phyloP scores from a whole-genome alignment of 257 asterid genomes.

The Capsicum baccatum region DNA sequence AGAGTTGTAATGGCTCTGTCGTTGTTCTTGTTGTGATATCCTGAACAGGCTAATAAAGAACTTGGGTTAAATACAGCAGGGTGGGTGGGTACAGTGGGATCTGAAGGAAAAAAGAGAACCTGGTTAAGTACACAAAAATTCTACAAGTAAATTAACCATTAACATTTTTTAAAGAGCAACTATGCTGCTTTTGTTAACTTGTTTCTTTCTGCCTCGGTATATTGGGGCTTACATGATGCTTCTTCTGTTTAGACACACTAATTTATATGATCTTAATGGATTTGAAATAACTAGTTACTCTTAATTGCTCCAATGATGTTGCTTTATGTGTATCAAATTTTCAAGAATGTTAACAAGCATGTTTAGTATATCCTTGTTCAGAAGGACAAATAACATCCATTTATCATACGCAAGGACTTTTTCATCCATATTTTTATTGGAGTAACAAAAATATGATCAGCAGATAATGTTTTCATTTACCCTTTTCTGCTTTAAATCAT shows the following conservation, averaged over 20 bases:
- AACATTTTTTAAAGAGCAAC: neutral
- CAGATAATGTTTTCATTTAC: neutral
- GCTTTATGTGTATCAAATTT: neutral
- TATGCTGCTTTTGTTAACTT: neutral
- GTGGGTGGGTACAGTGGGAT: neutral
- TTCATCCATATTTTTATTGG: neutral
- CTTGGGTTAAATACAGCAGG: neutral
- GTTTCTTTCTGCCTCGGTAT: neutral
- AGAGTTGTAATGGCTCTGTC: neutral
- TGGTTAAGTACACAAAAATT: neutral
- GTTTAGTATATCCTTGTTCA: neutral
- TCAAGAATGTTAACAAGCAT: neutral
- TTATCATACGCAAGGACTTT: neutral
- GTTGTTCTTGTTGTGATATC: neutral
- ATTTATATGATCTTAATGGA: neutral
- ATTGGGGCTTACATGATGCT: neutral
- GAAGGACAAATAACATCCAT: constrained; percentile 1
- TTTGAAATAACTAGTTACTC: neutral
- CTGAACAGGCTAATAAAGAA: neutral
- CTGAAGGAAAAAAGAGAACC: neutral
- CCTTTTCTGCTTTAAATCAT: neutral
- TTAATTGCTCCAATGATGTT: neutral
- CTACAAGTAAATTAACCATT: neutral
- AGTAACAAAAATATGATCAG: neutral
- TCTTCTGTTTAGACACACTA: neutral